These are phyloP conservation scores for Saccharomyces mikatae DNA, from an alignment of 805 yeast species.

Conservation along the genomic window DNA sequence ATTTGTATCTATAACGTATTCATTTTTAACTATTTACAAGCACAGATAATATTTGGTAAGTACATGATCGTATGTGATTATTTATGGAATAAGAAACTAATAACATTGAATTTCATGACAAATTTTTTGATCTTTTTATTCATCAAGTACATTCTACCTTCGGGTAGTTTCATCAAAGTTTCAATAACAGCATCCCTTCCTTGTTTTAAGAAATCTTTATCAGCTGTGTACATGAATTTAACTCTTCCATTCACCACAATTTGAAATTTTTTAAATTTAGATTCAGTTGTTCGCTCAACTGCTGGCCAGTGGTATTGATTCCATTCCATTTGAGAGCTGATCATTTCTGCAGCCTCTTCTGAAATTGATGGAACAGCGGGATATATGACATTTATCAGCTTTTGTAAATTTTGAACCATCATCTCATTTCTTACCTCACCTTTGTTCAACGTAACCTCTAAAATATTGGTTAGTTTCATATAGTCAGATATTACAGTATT, in stretches of 20 bases:
- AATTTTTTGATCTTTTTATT: constrained; percentile 41
- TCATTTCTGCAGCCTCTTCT: constrained; percentile 71
- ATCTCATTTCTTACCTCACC: constrained; percentile 34
- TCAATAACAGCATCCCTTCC: constrained; percentile 33
- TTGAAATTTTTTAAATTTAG: constrained; percentile 38
- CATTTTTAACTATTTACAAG: not conserved
- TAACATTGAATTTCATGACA: constrained; percentile 45
- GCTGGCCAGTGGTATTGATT: constrained; percentile 56
- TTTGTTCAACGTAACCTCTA: constrained; percentile 35
- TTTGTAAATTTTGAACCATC: constrained; percentile 41
- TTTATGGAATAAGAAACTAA: constrained; percentile 34
- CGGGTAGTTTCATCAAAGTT: constrained; percentile 29
- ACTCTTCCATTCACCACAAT: constrained; percentile 71
- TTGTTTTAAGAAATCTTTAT: constrained; percentile 32
- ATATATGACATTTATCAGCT: constrained; percentile 53
- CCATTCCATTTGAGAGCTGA: constrained; percentile 21
- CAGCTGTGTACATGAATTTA: constrained; percentile 39
- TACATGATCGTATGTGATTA: not conserved
- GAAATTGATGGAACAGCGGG: constrained; percentile 78
- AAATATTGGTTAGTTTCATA: constrained; percentile 67
- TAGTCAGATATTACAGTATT: constrained; percentile 85
- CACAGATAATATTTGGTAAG: not conserved
- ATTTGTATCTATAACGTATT: not conserved
- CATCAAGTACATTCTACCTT: constrained; percentile 36
- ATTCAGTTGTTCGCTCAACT: constrained; percentile 31